Conservation (phyloP, 2,329 filamentous ascomycete species). For the Exophiala sp. region DNA sequence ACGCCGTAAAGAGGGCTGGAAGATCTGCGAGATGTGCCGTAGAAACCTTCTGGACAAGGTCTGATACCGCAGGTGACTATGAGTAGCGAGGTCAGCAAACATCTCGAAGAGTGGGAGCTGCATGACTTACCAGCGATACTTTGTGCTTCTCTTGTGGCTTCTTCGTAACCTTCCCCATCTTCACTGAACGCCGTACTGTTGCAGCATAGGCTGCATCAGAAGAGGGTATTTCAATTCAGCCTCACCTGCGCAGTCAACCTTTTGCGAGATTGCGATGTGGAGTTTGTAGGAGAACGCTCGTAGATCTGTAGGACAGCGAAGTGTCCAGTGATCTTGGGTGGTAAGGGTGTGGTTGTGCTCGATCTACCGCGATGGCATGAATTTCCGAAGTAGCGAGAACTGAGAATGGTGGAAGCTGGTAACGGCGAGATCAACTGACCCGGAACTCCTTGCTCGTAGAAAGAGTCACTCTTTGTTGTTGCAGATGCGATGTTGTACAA, state of each 20-base stretch:
- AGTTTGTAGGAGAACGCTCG: not conserved
- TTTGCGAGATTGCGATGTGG: not conserved
- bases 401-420: not conserved
- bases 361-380: not conserved
- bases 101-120: conserved; percentile 14
- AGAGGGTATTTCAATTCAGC: conserved; percentile 10
- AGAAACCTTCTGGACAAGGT: conserved; percentile 71
- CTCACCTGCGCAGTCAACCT: conserved; percentile 1
- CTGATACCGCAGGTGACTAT: conserved; percentile 81
- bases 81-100: conserved; percentile 28
- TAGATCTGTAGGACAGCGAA: not conserved
- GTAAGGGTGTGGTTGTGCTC: not conserved
- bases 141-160: conserved; percentile 51
- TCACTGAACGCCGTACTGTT: conserved; percentile 20
- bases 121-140: conserved; percentile 48
- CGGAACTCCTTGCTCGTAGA: conserved; percentile 6
- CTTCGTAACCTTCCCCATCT: conserved; percentile 54
- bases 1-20: conserved; percentile 70
- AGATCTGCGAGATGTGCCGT: conserved; percentile 70
- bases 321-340: not conserved
- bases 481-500: conserved; percentile 10
- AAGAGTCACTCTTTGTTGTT: not conserved
- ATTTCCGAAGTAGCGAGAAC: not conserved
- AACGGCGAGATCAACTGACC: not conserved
- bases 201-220: conserved; percentile 26